Evolutionary conservation across 139 green algal genomes (phyloP).

Genomic region (Dunaliella primolecta): DNA sequence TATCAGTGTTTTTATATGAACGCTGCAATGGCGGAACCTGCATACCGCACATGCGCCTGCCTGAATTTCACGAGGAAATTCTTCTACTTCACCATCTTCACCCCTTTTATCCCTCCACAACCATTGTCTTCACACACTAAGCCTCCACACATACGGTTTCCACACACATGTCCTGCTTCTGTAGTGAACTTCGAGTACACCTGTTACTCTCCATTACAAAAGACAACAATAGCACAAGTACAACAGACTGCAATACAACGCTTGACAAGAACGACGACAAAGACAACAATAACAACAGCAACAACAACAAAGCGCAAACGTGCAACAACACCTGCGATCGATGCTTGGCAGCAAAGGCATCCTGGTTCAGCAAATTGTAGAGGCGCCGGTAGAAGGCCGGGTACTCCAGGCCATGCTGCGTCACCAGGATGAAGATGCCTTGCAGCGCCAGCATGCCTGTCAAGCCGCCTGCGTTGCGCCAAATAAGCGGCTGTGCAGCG

Average conservation of each 20-base stretch:
- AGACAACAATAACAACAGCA: neutral
- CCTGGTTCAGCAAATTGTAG: constrained; percentile 70
- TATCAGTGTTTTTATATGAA: too few species aligned
- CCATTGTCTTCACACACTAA: too few species aligned
- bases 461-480: constrained; percentile 64
- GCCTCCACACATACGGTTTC: too few species aligned
- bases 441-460: constrained; percentile 89
- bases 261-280: neutral
- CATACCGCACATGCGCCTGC: too few species aligned
- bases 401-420: constrained; percentile 23
- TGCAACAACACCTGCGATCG: constrained; percentile 10
- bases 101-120: too few species aligned
- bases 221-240: neutral
- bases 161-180: too few species aligned
- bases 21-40: too few species aligned
- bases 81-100: too few species aligned
- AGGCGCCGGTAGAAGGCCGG: constrained; percentile 72
- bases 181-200: neutral
- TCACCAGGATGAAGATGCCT: constrained; percentile 88
- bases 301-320: neutral
- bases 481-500: too few species aligned
- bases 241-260: neutral
- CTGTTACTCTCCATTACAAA: neutral
- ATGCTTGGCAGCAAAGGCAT: constrained; percentile 36
- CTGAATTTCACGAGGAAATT: too few species aligned